Base-by-base conservation (phyloP, 768 basidiomycete genomes). In the Strobilomyces confusus region DNA sequence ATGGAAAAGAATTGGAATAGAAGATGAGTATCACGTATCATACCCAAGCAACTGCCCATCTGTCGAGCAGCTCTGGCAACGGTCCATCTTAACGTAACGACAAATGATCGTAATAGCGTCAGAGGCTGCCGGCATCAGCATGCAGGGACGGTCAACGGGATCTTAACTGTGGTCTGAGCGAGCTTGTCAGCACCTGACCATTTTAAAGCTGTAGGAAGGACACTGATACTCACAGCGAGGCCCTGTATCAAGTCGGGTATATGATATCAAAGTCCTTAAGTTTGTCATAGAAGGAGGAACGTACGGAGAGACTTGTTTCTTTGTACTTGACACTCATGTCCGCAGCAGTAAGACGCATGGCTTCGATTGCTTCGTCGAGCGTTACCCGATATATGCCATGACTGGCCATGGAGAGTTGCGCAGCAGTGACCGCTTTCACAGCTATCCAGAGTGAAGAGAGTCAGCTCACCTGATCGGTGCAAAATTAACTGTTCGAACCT, bases 251-350 rank as follows among this genome's bases (percentile, higher is more conserved):
- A n/a, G 15, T 22, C 25, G 30, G 32, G 38, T 26, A 40, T 15
- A 41, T 9, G 34, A 44, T 9, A 38, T n/a, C n/a, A n/a, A n/a
- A 17, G 36, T 29, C 6, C 9, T 29, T 9, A 29, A 6, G 29
- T 29, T 29, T 29, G 7, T 29, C 29, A 9, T 8, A 29, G 2
- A 37, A 40, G 23, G 19, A 23, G 38, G 55, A 33, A 72, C 85
- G 58, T 64, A 89, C 92, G 37, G 91, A 92, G 58, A 98, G 80
- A 69, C 89, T 92, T 0, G 94, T 98, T 72, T 98, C 94, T 67
- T 95, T 97, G 69, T 95, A 95, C 69, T 94, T 92, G 60, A 88
- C 81, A 56, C 90, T 92, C 92, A 95, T 95, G 68, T 94, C 91
- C n/a, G 81, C 77, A 25, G 95, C 94, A 7, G 93, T 97, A 44